Conservation (phyloP, 2,329 filamentous ascomycete species). For the Xylaria sp. region DNA sequence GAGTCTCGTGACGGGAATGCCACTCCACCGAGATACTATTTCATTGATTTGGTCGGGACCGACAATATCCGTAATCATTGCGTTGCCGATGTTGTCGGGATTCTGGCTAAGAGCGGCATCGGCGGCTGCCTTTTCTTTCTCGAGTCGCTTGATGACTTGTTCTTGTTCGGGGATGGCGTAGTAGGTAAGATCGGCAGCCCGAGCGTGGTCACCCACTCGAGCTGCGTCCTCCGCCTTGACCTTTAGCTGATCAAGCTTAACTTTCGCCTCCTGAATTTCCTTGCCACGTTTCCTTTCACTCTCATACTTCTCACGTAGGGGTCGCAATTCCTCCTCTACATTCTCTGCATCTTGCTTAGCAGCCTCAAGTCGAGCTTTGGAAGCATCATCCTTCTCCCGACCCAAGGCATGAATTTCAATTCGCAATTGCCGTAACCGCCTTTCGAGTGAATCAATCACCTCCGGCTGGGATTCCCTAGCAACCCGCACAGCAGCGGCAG, state of each 20-base stretch:
- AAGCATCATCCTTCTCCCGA: conserved; percentile 94
- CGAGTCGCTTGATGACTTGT: conserved; percentile 80
- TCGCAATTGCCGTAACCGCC: conserved; percentile 87
- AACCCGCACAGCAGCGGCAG: conserved; percentile 94
- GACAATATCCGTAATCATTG: conserved; percentile 91
- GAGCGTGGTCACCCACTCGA: conserved; percentile 83
- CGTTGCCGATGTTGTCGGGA: conserved; percentile 63
- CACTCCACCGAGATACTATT: conserved; percentile 97
- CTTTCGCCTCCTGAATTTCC: conserved; percentile 92
- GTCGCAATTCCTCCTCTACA: conserved; percentile 90
- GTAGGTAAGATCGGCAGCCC: conserved; percentile 94
- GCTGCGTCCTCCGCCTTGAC: conserved; percentile 95
- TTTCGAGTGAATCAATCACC: conserved; percentile 92
- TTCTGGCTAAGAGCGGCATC: conserved; percentile 75
- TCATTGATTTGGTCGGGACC: conserved; percentile 99
- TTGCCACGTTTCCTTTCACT: conserved; percentile 91
- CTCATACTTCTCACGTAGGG: conserved; percentile 94
- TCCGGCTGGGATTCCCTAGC: conserved; percentile 97
- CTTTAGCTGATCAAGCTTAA: conserved; percentile 91
- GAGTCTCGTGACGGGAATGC: conserved; percentile 93
- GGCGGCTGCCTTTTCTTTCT: conserved; percentile 80
- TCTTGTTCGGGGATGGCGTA: conserved; percentile 97
- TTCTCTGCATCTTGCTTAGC: conserved; percentile 94
- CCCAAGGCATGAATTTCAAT: conserved; percentile 97
- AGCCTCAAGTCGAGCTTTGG: conserved; percentile 81